Percentiles rank a stretch among this genome's conserved stretches.
Evolutionary conservation across 352 stramenopile species (phyloP).

Genomic region (Pythium aquatile): DNA sequence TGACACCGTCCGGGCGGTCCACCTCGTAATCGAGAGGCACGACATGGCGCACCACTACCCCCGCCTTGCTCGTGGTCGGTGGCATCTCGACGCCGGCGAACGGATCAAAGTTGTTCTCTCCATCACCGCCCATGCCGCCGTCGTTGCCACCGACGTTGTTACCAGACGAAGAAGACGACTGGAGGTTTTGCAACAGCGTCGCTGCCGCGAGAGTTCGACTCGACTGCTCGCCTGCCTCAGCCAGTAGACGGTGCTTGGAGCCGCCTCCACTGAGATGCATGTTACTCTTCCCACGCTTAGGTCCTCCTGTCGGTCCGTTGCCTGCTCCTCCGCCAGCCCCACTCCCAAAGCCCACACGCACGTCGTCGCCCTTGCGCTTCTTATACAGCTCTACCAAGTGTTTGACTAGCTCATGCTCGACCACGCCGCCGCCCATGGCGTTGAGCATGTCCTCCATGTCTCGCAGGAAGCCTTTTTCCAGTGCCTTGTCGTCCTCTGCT

Average conservation of each 20-base stretch:
- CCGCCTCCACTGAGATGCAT: constrained; percentile 19
- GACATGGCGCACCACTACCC: constrained; percentile 34
- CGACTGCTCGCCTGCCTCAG: constrained; percentile 35
- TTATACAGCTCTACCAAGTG: constrained; percentile 75
- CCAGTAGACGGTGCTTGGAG: constrained; percentile 48
- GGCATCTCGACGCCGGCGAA: constrained; percentile 52
- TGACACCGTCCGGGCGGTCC: constrained; percentile 60
- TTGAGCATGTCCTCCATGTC: constrained; percentile 63
- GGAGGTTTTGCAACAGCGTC: constrained; percentile 36
- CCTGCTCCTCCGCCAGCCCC: constrained; percentile 9
- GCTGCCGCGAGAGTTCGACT: constrained; percentile 29
- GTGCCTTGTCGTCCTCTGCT: constrained; percentile 65
- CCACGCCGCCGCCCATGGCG: constrained; percentile 33
- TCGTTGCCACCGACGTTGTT: constrained; percentile 2
- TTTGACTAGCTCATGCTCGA: constrained; percentile 80
- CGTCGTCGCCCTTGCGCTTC: constrained; percentile 63
- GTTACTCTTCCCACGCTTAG: constrained; percentile 23
- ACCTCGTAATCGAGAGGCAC: constrained; percentile 67
- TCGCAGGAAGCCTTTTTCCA: constrained; percentile 58
- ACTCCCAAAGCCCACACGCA: constrained; percentile 18
- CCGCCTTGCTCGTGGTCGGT: constrained; percentile 6
- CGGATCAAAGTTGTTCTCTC: constrained; percentile 62
- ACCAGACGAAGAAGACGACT: constrained; percentile 16
- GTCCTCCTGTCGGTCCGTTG: not conserved
- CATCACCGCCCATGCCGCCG: constrained; percentile 25